These are phyloP conservation scores for Mortierella sp. DNA, from an alignment of 371 early-diverging fungal species.

Conservation along the genomic window DNA sequence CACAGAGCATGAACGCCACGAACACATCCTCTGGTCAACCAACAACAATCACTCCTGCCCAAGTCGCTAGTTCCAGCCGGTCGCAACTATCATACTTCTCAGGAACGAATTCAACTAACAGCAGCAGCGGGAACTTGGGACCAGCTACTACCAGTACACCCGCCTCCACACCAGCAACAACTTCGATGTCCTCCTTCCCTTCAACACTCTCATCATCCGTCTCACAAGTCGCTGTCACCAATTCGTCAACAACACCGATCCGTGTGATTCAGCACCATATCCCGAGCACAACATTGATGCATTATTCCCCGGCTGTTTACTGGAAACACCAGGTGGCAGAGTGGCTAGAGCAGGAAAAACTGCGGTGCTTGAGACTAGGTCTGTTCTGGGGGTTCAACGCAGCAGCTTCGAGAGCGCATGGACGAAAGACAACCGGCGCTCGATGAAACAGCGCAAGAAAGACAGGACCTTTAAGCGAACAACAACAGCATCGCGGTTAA, in stretches of 20 bases:
- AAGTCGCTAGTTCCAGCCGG: not conserved
- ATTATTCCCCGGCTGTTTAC: constrained; percentile 44
- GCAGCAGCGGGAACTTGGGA: not conserved
- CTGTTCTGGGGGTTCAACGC: too few species aligned
- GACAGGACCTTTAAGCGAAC: too few species aligned
- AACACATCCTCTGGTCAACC: not conserved
- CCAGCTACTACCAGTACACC: constrained; percentile 17
- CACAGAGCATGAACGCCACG: constrained; percentile 15
- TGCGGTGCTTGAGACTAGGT: constrained; percentile 29
- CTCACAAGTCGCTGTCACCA: constrained; percentile 34
- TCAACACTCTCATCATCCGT: constrained; percentile 5
- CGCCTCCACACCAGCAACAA: constrained; percentile 10
- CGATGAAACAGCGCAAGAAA: too few species aligned
- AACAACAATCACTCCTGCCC: not conserved
- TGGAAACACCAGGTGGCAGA: constrained; percentile 57
- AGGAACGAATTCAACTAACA: not conserved
- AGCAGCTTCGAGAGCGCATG: too few species aligned
- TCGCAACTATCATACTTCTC: not conserved
- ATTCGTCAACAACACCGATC: constrained; percentile 26
- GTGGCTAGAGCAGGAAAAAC: constrained; percentile 55
- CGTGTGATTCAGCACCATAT: constrained; percentile 30
- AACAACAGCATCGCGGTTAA: too few species aligned
- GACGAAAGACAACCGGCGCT: too few species aligned
- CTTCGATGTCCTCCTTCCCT: constrained; percentile 18
- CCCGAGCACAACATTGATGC: constrained; percentile 38